Evolutionary conservation across 768 basidiomycete genomes (phyloP).

Genomic region (Leucocoprinus sp.): DNA sequence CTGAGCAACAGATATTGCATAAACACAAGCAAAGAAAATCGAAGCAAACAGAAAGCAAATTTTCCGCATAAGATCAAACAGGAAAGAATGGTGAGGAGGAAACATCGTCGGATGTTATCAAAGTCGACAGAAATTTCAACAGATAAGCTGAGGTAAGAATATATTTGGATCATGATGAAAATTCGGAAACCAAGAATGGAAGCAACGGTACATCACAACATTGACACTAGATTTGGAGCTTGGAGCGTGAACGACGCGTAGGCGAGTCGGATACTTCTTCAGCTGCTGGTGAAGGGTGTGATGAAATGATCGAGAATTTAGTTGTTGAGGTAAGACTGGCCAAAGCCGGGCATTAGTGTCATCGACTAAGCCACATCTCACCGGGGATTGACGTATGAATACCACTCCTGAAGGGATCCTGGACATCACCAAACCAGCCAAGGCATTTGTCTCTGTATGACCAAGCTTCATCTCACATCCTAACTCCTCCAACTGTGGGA

Average conservation of each 20-base stretch:
- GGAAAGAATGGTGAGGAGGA: neutral
- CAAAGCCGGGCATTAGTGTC: conserved; percentile 6
- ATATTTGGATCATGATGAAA: conserved; percentile 5
- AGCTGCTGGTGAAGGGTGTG: conserved; percentile 3
- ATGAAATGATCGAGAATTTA: neutral
- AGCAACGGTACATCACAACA: conserved; percentile 2
- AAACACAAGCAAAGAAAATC: neutral
- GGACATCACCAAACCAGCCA: conserved; percentile 9
- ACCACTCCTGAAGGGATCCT: conserved; percentile 11
- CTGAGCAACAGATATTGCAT: neutral
- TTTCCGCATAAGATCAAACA: neutral
- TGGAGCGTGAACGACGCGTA: conserved; percentile 5
- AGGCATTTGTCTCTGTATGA: conserved; percentile 2
- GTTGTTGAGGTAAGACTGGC: neutral
- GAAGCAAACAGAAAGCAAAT: neutral
- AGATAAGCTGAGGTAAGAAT: conserved; percentile 8
- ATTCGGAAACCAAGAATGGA: conserved; percentile 11
- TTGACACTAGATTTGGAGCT: conserved; percentile 4
- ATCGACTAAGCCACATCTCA: neutral
- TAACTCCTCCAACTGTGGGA: conserved; percentile 1
- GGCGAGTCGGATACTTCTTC: conserved; percentile 8
- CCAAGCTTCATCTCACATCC: conserved; percentile 11
- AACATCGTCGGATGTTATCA: neutral
- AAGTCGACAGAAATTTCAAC: neutral
- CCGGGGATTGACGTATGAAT: conserved; percentile 1